Evolutionary conservation across 2,329 filamentous ascomycete species (phyloP).

Genomic region (Diaporthe ilicicola): DNA sequence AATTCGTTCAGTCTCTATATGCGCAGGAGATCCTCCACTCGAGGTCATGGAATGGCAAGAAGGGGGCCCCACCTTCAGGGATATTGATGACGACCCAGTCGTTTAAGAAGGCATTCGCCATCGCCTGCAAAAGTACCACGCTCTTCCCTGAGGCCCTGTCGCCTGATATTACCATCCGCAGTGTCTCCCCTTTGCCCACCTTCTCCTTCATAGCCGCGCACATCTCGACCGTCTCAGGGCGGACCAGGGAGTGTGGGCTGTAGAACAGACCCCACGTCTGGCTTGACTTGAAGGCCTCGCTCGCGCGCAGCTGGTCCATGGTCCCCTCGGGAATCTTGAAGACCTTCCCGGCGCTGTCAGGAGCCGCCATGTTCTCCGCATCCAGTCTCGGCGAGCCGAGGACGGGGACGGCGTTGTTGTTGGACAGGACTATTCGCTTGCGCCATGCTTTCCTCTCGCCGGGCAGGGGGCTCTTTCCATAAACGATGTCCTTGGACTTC

Average conservation of each 20-base stretch:
- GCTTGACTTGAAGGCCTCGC: constrained; percentile 89
- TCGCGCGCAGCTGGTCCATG: constrained; percentile 82
- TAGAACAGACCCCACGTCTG: constrained; percentile 91
- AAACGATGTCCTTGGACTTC: constrained; percentile 58
- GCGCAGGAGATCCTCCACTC: not conserved
- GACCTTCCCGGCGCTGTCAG: constrained; percentile 70
- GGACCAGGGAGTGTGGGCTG: constrained; percentile 79
- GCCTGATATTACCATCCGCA: constrained; percentile 76
- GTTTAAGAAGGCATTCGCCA: constrained; percentile 82
- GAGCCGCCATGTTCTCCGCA: constrained; percentile 60
- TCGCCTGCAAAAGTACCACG: constrained; percentile 82
- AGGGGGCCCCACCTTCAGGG: constrained; percentile 79
- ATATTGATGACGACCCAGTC: constrained; percentile 90
- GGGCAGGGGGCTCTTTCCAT: constrained; percentile 66
- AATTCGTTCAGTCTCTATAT: constrained; percentile 2
- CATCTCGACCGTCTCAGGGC: constrained; percentile 79
- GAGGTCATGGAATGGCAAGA: not conserved
- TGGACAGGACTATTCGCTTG: constrained; percentile 91
- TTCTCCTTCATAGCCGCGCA: constrained; percentile 69
- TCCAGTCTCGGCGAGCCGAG: constrained; percentile 65
- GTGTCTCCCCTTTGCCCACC: constrained; percentile 60
- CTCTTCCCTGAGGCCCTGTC: constrained; percentile 85
- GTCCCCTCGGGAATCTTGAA: constrained; percentile 73
- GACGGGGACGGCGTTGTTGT: constrained; percentile 89
- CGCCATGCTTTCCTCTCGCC: constrained; percentile 89